phyloP scores from a whole-genome alignment of 768 basidiomycete genomes.

The Lactifluus pinguis region DNA sequence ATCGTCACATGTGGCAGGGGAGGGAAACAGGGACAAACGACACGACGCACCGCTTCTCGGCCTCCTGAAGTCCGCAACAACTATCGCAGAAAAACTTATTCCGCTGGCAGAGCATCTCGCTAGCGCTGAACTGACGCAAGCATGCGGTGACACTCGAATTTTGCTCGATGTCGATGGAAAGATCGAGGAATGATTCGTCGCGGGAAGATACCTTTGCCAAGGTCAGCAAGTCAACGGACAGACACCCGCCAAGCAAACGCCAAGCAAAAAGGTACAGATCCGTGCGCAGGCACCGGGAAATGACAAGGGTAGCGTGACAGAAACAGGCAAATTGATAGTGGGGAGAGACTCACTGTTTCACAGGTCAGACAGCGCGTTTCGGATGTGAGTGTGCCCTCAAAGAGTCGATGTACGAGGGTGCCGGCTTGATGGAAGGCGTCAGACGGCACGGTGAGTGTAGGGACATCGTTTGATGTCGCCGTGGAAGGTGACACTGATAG shows the following conservation, averaged over 20 bases:
- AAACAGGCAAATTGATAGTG: neutral
- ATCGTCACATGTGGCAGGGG: neutral
- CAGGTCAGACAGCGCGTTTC: slow-evolving; percentile 97
- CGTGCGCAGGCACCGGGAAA: neutral
- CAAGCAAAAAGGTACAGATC: neutral
- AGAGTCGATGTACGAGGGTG: slow-evolving; percentile 86
- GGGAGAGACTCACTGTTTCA: slow-evolving; percentile 60
- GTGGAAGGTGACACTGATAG: slow-evolving; percentile 51
- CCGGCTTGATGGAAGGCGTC: slow-evolving; percentile 33
- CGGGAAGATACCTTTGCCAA: slow-evolving; percentile 41
- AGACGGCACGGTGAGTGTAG: slow-evolving; percentile 35
- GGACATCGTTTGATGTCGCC: slow-evolving; percentile 35
- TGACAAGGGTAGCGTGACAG: neutral
- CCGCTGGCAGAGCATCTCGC: slow-evolving; percentile 95
- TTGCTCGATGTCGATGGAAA: slow-evolving; percentile 99
- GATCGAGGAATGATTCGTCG: slow-evolving; percentile 93
- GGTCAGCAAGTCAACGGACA: slow-evolving; percentile 23
- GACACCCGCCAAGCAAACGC: neutral
- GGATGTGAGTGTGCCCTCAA: slow-evolving; percentile 90
- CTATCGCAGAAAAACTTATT: slow-evolving; percentile 99
- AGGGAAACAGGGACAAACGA: slow-evolving; percentile 10
- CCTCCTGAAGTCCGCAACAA: slow-evolving; percentile 95
- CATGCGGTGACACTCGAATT: slow-evolving; percentile 96
- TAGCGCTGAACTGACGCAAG: slow-evolving; percentile 91
- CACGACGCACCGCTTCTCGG: slow-evolving; percentile 78